phyloP scores from a whole-genome alignment of 305 asterid genomes.

The Fraxinus dipetala region DNA sequence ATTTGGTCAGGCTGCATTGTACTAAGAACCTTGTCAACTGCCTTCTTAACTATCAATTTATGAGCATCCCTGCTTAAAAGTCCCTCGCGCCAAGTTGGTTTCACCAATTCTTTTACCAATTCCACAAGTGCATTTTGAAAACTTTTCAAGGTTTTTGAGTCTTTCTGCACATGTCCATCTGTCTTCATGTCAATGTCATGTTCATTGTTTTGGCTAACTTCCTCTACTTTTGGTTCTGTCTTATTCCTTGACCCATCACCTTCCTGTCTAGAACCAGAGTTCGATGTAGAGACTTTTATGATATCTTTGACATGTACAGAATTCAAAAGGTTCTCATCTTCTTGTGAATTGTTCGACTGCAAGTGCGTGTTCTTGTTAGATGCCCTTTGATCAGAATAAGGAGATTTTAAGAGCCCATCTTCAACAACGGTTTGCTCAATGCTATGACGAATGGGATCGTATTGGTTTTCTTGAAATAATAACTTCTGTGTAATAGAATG shows the following conservation, averaged over 20 bases:
- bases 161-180: conserved; percentile 38
- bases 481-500: conserved; percentile 51
- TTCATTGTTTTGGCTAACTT: conserved; percentile 33
- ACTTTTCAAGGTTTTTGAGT: conserved; percentile 45
- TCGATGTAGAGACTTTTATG: conserved; percentile 31
- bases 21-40: conserved; percentile 67
- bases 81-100: conserved; percentile 81
- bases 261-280: conserved; percentile 33
- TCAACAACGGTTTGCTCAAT: conserved; percentile 35
- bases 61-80: conserved; percentile 76
- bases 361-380: conserved; percentile 38
- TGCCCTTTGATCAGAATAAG: conserved; percentile 54
- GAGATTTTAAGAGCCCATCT: conserved; percentile 34
- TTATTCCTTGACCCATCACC: conserved; percentile 30
- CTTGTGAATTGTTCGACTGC: conserved; percentile 37
- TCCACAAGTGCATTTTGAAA: conserved; percentile 75
- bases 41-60: conserved; percentile 72
- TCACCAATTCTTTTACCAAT: conserved; percentile 70
- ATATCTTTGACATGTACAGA: conserved; percentile 32
- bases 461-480: conserved; percentile 45
- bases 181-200: conserved; percentile 35
- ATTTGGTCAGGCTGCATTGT: conserved; percentile 61
- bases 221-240: conserved; percentile 37
- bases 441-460: conserved; percentile 47
- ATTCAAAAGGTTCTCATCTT: conserved; percentile 41